Conservation (phyloP, 192 early-diverging fungal species). For the Phlyctochytrium arcticum region DNA sequence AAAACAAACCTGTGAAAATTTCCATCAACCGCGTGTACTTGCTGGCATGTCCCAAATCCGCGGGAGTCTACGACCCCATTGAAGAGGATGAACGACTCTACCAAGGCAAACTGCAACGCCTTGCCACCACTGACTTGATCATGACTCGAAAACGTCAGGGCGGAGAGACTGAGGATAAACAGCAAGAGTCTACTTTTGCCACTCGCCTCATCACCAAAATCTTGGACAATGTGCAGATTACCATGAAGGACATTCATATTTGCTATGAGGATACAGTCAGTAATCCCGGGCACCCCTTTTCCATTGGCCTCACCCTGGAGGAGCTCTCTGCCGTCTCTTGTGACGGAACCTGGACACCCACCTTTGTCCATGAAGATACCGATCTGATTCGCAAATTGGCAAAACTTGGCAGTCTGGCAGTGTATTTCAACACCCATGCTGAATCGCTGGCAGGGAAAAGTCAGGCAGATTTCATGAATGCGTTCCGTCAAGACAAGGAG, state of each 20-base stretch:
- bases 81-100: conserved; percentile 74
- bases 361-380: conserved; percentile 74
- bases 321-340: conserved; percentile 92
- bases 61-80: conserved; percentile 72
- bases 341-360: conserved; percentile 75
- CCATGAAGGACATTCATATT: conserved; percentile 93
- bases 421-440: conserved; percentile 87
- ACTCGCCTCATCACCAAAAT: conserved; percentile 89
- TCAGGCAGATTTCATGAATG: conserved; percentile 46
- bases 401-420: conserved; percentile 65
- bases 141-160: conserved; percentile 19
- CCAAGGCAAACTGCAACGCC: conserved; percentile 74
- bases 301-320: conserved; percentile 80
- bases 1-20: conserved; percentile 87
- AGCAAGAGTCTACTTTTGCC: conserved; percentile 59
- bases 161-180: background rate
- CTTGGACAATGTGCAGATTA: conserved; percentile 93
- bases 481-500: conserved; percentile 34
- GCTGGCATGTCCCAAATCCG: conserved; percentile 75
- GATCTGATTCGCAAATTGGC: conserved; percentile 83
- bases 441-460: conserved; percentile 50
- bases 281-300: conserved; percentile 73
- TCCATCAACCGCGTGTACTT: conserved; percentile 85
- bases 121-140: conserved; percentile 73
- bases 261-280: conserved; percentile 88